These are phyloP conservation scores for Exophiala sp. DNA, from an alignment of 2,329 filamentous ascomycete genomes.

Conservation along the genomic window DNA sequence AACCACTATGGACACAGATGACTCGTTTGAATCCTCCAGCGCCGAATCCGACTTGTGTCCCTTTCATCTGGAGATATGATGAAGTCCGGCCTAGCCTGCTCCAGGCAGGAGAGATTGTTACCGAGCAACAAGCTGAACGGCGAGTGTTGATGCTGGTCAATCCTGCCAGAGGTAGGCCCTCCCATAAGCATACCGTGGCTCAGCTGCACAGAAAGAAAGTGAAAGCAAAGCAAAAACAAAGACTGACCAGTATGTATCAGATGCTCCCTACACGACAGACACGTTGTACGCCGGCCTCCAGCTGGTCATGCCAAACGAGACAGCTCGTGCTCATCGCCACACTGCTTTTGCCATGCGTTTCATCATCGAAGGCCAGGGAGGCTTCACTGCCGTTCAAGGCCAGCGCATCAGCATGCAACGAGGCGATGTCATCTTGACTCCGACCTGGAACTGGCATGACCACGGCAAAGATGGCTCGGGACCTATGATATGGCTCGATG, in stretches of 20 bases:
- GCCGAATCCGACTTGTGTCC: neutral
- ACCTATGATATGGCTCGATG: constrained; percentile 55
- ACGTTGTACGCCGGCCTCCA: constrained; percentile 55
- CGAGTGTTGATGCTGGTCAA: no score
- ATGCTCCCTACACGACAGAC: no score
- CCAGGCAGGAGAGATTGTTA: no score
- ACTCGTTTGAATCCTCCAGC: no score
- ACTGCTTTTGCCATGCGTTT: constrained; percentile 53
- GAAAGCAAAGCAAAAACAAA: no score
- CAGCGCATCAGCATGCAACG: constrained; percentile 47
- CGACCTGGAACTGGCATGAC: constrained; percentile 56
- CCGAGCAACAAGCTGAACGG: no score
- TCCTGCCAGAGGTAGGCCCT: no score
- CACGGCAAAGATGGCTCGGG: constrained; percentile 53
- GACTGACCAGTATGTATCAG: constrained; percentile 33
- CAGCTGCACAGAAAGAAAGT: no score
- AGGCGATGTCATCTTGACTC: constrained; percentile 49
- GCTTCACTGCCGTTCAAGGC: constrained; percentile 55
- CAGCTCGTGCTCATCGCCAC: constrained; percentile 51
- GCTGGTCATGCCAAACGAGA: constrained; percentile 52
- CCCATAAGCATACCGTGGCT: no score
- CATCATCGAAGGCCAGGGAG: constrained; percentile 52
- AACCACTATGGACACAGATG: no score
- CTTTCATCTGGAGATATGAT: no score
- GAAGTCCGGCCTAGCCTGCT: no score